Evolutionary conservation across 106 monocot species (phyloP).

Genomic region (Agapanthus africanus): DNA sequence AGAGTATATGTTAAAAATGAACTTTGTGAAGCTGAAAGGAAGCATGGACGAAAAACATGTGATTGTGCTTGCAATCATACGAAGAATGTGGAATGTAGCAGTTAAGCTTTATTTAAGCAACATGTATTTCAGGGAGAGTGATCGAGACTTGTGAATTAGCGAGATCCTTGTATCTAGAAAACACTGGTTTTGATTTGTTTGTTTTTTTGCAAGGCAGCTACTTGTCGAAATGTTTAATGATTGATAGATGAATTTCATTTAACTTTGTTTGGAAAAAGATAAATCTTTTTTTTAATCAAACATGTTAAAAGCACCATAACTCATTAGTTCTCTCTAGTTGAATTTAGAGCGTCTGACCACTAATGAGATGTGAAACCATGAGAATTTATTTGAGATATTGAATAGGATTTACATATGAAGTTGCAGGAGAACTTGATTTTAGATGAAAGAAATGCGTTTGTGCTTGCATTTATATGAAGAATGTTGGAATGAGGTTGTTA

Average conservation of each 20-base stretch:
- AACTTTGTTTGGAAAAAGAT: no score
- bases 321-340: no score
- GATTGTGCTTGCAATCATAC: no score
- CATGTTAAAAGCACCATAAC: background rate
- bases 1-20: no score
- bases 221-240: background rate
- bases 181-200: background rate
- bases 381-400: background rate
- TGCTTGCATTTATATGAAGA: background rate
- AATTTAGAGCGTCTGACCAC: background rate
- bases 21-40: no score
- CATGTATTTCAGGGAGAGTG: no score
- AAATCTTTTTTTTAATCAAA: no score
- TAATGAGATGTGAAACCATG: background rate
- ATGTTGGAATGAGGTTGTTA: background rate
- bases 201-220: background rate
- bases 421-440: background rate
- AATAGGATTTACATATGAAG: background rate
- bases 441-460: background rate
- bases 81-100: no score
- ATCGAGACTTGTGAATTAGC: background rate
- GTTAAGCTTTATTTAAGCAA: no score
- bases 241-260: no score
- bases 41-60: no score
- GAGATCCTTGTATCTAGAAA: background rate